Conservation (phyloP, 176 grass and related monocot genomes). For the Oryza meridionalis region DNA sequence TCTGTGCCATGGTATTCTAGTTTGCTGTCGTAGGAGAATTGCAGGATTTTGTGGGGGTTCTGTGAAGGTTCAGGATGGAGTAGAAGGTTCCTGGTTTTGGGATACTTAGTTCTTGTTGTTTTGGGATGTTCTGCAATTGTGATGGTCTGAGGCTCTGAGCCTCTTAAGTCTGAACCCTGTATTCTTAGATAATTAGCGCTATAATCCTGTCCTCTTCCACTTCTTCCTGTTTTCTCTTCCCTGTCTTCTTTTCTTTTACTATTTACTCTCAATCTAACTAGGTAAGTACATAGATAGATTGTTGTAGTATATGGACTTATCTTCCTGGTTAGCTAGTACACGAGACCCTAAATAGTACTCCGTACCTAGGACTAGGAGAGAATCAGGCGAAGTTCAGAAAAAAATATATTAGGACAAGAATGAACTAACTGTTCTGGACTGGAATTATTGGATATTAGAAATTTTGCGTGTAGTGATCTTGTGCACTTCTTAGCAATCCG, state of each 20-base stretch:
- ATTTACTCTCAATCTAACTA: not conserved
- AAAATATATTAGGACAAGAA: not conserved
- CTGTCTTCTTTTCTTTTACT: not conserved
- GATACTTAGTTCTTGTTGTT: not conserved
- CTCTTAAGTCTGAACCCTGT: slow-evolving; percentile 12
- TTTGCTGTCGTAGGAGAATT: not conserved
- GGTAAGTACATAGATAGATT: not conserved
- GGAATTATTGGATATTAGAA: not conserved
- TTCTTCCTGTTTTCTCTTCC: too few relatives aligned
- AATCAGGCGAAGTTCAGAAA: not conserved
- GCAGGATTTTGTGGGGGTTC: not conserved
- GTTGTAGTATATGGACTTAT: not conserved
- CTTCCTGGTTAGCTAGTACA: not conserved
- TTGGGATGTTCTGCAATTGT: slow-evolving; percentile 15
- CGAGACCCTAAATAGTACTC: not conserved
- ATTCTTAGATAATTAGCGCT: slow-evolving; percentile 8
- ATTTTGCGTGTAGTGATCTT: not conserved
- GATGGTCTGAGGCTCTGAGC: not conserved
- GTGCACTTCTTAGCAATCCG: not conserved
- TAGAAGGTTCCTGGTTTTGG: slow-evolving; percentile 24
- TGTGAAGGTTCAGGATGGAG: not conserved
- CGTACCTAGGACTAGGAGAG: not conserved
- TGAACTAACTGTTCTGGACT: not conserved
- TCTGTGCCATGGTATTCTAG: not conserved
- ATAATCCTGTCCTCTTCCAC: not conserved